A percentile compares a stretch with the other conserved stretches of the same genome.
phyloP scores from a whole-genome alignment of 306 rosid species.

The Trifolium pratense region DNA sequence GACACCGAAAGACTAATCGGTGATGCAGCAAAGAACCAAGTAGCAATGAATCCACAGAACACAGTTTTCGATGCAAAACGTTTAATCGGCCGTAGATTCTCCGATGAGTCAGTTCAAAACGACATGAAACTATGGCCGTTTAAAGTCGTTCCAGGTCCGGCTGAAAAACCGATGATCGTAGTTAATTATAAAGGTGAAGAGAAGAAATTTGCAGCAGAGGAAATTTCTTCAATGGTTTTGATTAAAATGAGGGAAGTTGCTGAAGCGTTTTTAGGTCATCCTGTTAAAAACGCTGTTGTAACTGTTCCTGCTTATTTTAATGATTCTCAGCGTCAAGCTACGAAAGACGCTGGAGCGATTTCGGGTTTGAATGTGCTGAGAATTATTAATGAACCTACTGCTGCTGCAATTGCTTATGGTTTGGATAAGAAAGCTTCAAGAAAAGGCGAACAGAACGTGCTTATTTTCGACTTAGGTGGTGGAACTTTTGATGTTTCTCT shows the following conservation, averaged over 20 bases:
- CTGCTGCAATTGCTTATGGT: slow-evolving; percentile 85
- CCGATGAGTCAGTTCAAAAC: slow-evolving; percentile 65
- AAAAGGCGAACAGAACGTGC: slow-evolving; percentile 78
- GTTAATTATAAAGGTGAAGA: slow-evolving; percentile 74
- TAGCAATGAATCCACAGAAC: slow-evolving; percentile 83
- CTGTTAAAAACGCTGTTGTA: slow-evolving; percentile 68
- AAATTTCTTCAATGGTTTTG: slow-evolving; percentile 81
- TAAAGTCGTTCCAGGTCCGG: slow-evolving; percentile 64
- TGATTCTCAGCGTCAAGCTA: slow-evolving; percentile 86
- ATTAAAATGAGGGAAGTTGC: slow-evolving; percentile 71
- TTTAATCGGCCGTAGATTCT: slow-evolving; percentile 67
- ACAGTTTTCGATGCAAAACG: slow-evolving; percentile 89
- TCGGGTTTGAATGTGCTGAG: slow-evolving; percentile 71
- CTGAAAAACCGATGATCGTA: slow-evolving; percentile 75
- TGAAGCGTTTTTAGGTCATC: slow-evolving; percentile 66
- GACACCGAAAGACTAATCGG: slow-evolving; percentile 85
- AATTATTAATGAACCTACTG: slow-evolving; percentile 83
- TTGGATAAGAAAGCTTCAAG: slow-evolving; percentile 73
- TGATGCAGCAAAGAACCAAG: slow-evolving; percentile 89
- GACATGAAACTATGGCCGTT: slow-evolving; percentile 94
- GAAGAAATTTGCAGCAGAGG: slow-evolving; percentile 68
- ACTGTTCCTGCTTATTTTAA: slow-evolving; percentile 89
- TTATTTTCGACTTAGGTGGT: slow-evolving; percentile 76
- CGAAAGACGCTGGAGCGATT: slow-evolving; percentile 77
- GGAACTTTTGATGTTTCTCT: slow-evolving; percentile 84